Conservation (phyloP, 306 rosid genomes). For the Mimosa bimucronata region DNA sequence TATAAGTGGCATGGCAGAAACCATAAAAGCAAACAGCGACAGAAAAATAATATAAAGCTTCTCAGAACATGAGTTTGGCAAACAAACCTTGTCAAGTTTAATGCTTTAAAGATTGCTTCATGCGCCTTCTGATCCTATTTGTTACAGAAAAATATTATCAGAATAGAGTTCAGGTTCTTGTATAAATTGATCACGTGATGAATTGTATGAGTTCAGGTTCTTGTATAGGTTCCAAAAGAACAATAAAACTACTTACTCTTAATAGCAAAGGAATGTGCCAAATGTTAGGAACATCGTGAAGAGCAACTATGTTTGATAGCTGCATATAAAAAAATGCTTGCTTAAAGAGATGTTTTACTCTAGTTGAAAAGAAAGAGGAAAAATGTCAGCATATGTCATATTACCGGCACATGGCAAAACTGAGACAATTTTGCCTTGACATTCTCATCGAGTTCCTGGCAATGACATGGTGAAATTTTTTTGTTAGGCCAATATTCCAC, state of each 20-base stretch:
- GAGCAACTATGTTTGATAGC: slow-evolving; percentile 73
- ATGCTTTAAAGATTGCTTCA: slow-evolving; percentile 70
- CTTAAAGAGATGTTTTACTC: slow-evolving; percentile 19
- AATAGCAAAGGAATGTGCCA: slow-evolving; percentile 94
- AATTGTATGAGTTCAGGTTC: too few relatives aligned
- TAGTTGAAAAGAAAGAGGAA: slow-evolving; percentile 28
- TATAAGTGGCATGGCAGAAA: slow-evolving; percentile 22
- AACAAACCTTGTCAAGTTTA: slow-evolving; percentile 67
- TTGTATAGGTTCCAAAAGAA: slow-evolving; percentile 1
- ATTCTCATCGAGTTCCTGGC: slow-evolving; percentile 73
- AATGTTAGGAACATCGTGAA: slow-evolving; percentile 89
- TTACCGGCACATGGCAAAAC: slow-evolving; percentile 93
- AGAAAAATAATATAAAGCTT: slow-evolving; percentile 11
- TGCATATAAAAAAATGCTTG: slow-evolving; percentile 38
- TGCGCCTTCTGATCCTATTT: slow-evolving; percentile 85
- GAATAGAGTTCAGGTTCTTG: slow-evolving; percentile 23
- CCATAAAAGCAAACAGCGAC: not conserved
- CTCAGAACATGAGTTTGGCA: slow-evolving; percentile 36
- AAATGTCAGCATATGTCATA: slow-evolving; percentile 21
- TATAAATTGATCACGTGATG: slow-evolving; percentile 12
- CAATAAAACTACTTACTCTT: slow-evolving; percentile 56
- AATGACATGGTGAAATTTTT: slow-evolving; percentile 16
- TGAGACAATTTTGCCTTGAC: slow-evolving; percentile 76
- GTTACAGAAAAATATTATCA: slow-evolving; percentile 31
- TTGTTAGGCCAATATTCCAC: slow-evolving; percentile 26